Conservation (phyloP, 805 yeast genomes). For the Lipomyces yamadae region DNA sequence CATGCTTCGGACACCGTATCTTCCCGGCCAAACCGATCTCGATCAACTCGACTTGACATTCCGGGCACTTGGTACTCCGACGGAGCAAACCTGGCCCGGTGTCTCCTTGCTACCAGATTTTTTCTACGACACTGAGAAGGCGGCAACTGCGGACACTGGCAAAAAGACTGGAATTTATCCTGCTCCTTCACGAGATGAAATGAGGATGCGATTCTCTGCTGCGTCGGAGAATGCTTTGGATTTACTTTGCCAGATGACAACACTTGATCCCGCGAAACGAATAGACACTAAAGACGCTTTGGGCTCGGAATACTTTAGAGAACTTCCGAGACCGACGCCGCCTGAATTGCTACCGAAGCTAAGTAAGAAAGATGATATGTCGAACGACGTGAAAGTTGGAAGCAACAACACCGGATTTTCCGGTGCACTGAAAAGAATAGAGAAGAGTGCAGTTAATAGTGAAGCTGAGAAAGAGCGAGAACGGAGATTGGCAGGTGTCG, state of each 20-base stretch:
- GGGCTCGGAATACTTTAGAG: constrained; percentile 74
- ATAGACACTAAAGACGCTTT: constrained; percentile 93
- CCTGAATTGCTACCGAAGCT: constrained; percentile 32
- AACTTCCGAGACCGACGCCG: constrained; percentile 29
- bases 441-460: constrained; percentile 4
- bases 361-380: constrained; percentile 3
- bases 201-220: constrained; percentile 64
- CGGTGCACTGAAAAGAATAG: constrained; percentile 2
- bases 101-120: constrained; percentile 82
- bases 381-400: constrained; percentile 11
- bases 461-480: constrained; percentile 10
- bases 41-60: constrained; percentile 94
- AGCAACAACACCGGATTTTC: constrained; percentile 17
- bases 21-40: constrained; percentile 88
- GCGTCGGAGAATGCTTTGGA: constrained; percentile 83
- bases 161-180: constrained; percentile 32
- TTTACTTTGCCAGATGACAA: constrained; percentile 55
- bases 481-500: constrained; percentile 17
- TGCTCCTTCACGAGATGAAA: constrained; percentile 81
- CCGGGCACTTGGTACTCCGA: constrained; percentile 94
- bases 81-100: constrained; percentile 89
- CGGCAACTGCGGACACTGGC: constrained; percentile 21
- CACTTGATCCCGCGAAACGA: constrained; percentile 87
- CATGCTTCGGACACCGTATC: constrained; percentile 91
- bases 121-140: constrained; percentile 62